phyloP scores from a whole-genome alignment of 306 rosid genomes.

The Lupinus albus region DNA sequence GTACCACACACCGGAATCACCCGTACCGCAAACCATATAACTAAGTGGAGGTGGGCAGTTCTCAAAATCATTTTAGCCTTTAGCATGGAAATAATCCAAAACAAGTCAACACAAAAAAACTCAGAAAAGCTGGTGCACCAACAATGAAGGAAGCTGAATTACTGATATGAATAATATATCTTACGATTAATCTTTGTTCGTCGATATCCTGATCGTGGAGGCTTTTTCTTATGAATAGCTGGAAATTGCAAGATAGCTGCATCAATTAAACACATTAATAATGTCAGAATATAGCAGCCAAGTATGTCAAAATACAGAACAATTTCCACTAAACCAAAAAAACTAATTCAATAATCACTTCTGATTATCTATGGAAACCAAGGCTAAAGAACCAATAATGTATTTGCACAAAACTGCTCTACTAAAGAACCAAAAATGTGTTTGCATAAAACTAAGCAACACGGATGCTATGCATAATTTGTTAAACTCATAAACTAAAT shows the following conservation, averaged over 20 bases:
- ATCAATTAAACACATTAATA: conserved; percentile 40
- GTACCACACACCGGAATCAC: too few species aligned
- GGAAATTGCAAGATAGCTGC: conserved; percentile 92
- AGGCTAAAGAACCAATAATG: neutral
- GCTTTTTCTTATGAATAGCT: conserved; percentile 75
- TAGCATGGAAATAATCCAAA: conserved; percentile 16
- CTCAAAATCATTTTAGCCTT: neutral
- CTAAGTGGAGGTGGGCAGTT: neutral
- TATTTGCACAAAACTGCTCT: neutral
- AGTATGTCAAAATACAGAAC: conserved; percentile 26
- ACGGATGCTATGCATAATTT: neutral
- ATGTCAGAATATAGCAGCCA: conserved; percentile 11
- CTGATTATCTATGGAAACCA: conserved; percentile 11
- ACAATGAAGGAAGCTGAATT: neutral
- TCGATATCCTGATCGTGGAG: conserved; percentile 78
- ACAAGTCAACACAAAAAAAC: neutral
- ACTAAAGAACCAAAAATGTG: neutral
- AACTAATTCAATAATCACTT: neutral
- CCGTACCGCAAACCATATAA: too few species aligned
- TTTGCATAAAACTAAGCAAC: conserved; percentile 1
- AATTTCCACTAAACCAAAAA: conserved; percentile 12
- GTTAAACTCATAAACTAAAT: neutral
- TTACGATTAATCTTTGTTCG: conserved; percentile 89
- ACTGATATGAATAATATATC: conserved; percentile 41
- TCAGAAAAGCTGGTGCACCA: neutral